Evolutionary conservation across 306 rosid genomes (phyloP), one percentile per base, ranked within the genome.

Genomic region (Vigna reflexopilosa): DNA sequence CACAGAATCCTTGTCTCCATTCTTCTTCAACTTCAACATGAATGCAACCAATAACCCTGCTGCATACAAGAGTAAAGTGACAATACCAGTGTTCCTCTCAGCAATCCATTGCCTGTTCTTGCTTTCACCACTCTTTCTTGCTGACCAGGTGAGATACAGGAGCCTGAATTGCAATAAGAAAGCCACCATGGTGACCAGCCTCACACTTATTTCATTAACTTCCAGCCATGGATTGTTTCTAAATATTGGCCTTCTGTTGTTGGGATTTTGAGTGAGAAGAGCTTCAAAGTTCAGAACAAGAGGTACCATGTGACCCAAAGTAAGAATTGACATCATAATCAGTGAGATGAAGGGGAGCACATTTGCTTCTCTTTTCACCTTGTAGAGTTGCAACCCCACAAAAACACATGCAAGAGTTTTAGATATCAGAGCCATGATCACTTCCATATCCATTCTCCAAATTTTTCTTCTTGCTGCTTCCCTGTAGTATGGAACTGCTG

Each of bases 201-300:
- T 86, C 9, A 88, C 85, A 36, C 73, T 32, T 30, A 89, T 78
- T 67, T 85, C 92, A 80, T 89, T 76, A 1, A 77, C 85, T 83
- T 83, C 85, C 45, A 83, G 79, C 96, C 93, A 86, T 48, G 83
- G 86, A 28, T 52, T 83, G 20, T 58, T 32, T 74, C 75, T 83
- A 47, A 70, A 61, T 2, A 78, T 26, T 9, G 50, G 3, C 30
- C 13, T 68, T 69, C 24, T 61, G 64, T 11, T 49, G 20, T 52
- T 48, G 7, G 52, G 54, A 59, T 71, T 80, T 51, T 38, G 72
- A 22, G 30, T 16, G 66, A 90, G 82, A 70, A 86, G 73, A 62
- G 91, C 96, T 77, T 86, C 88, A 26, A 93, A 85, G 82, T 88
- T 89, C 4, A 90, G 84, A 65, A 89, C 72, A 47, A 91, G 91